These are phyloP conservation scores for Phaeolepiota aurea DNA, from an alignment of 768 basidiomycete species.

Conservation along the genomic window DNA sequence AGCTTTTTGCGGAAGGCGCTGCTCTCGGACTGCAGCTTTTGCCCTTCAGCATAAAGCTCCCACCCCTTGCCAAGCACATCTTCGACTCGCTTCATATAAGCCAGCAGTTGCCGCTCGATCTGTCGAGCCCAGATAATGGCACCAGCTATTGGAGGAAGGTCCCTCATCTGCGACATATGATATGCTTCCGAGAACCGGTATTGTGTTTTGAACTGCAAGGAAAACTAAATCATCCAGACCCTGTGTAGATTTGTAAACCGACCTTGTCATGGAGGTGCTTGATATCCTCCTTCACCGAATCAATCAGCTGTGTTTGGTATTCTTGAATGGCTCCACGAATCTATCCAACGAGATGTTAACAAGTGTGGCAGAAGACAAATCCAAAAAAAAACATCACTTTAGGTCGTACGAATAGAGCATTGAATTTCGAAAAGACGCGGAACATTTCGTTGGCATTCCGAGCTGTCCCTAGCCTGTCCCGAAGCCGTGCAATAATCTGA, in stretches of 20 bases:
- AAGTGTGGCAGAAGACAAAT: neutral
- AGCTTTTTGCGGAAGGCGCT: slow-evolving; percentile 92
- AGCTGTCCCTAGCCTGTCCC: slow-evolving; percentile 90
- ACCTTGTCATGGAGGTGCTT: slow-evolving; percentile 91
- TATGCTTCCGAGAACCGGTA: slow-evolving; percentile 94
- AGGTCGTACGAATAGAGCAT: slow-evolving; percentile 90
- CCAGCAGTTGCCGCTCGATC: slow-evolving; percentile 90
- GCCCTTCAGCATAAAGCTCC: slow-evolving; percentile 99
- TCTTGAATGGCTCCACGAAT: slow-evolving; percentile 98
- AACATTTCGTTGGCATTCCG: slow-evolving; percentile 99
- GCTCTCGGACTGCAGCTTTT: slow-evolving; percentile 90
- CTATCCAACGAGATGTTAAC: slow-evolving; percentile 28
- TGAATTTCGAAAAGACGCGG: slow-evolving; percentile 97
- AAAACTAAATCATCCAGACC: too few relatives aligned
- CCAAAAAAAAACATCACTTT: slow-evolving; percentile 42
- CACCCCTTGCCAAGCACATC: slow-evolving; percentile 97
- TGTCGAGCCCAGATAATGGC: slow-evolving; percentile 99
- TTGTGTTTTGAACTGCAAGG: slow-evolving; percentile 79
- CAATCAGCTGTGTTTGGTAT: slow-evolving; percentile 97
- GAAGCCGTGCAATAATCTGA: slow-evolving; percentile 90
- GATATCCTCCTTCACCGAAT: slow-evolving; percentile 98
- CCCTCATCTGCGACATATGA: slow-evolving; percentile 98
- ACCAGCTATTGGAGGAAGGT: slow-evolving; percentile 95
- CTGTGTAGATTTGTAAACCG: too few relatives aligned
- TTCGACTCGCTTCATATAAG: slow-evolving; percentile 99